Conservation (phyloP, 2,329 filamentous ascomycete genomes). For the Claviceps fusiformis region DNA sequence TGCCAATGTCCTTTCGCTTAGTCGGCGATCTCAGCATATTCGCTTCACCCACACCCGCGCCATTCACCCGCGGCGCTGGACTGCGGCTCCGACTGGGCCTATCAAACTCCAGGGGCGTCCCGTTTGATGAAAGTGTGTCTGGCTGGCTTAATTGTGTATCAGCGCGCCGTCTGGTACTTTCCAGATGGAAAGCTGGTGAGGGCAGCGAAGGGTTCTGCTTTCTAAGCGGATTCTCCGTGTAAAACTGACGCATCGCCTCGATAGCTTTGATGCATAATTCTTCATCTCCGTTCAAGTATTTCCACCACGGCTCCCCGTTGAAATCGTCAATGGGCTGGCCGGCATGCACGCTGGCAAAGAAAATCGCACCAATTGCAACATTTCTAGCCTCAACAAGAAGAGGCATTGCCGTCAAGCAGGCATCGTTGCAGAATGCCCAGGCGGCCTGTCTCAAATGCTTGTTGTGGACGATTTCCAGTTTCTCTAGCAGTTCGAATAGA, state of each 20-base stretch:
- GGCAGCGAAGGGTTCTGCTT: slow-evolving; percentile 40
- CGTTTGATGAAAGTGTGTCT: slow-evolving; percentile 32
- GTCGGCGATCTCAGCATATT: slow-evolving; percentile 19
- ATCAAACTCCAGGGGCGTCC: slow-evolving; percentile 34
- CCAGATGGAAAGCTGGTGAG: slow-evolving; percentile 42
- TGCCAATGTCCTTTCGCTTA: slow-evolving; percentile 30
- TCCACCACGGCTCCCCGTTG: slow-evolving; percentile 77
- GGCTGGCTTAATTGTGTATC: slow-evolving; percentile 27
- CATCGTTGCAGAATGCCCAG: slow-evolving; percentile 92
- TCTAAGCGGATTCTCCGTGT: slow-evolving; percentile 48
- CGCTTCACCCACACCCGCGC: slow-evolving; percentile 17
- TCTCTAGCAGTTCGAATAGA: slow-evolving; percentile 67
- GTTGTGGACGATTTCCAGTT: slow-evolving; percentile 62
- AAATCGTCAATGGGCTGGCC: slow-evolving; percentile 64
- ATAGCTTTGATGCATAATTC: slow-evolving; percentile 59
- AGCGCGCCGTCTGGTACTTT: slow-evolving; percentile 39
- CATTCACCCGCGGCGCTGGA: slow-evolving; percentile 27
- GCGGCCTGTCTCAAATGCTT: slow-evolving; percentile 71
- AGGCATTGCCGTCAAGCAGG: slow-evolving; percentile 70
- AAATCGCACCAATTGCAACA: slow-evolving; percentile 74
- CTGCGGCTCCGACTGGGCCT: slow-evolving; percentile 38
- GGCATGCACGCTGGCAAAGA: slow-evolving; percentile 69
- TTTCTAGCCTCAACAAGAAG: slow-evolving; percentile 66
- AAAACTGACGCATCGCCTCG: slow-evolving; percentile 59
- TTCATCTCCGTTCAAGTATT: slow-evolving; percentile 56